Evolutionary conservation across 2,329 filamentous ascomycete species (phyloP), one percentile per base, ranked within the genome.

Genomic region (Ustilaginoidea virens): DNA sequence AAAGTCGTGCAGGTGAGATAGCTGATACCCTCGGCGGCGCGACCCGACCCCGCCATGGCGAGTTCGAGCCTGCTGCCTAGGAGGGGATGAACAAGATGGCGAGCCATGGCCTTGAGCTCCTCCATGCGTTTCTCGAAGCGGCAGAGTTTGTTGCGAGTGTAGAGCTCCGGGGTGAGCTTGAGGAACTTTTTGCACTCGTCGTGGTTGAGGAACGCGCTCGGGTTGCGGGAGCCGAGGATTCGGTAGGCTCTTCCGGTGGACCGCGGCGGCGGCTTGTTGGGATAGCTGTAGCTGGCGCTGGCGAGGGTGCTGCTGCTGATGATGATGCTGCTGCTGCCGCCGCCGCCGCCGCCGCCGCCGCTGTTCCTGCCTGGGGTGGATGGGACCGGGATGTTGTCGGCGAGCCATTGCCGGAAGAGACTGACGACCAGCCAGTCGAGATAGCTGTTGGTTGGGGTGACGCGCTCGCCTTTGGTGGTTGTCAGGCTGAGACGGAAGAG

Each of bases 161-260:
- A 93, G 6, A 87, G 54, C 13, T 90, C 79, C 0, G 82, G 79
- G 8, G 72, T 76, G 14, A 87, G 60, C 49, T 92, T 92, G 29
- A 94, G 65, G 44, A 94, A 94, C 14, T 73, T 72, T 53, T 93
- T 94, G 48, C 87, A 79, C 39, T 93, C 86, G 39, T 93, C 85
- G 48, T 87, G 83, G 2, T 61, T 54, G 5, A 96, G 69, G 46
- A 90, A 94, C 1, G 66, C 61, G 0, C 69, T 58, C 10, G 51
- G 35, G 4, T 59, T 59, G 3, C 68, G 58, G 4, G 69, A 66
- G 18, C 83, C 85, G 7, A 94, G 63, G 2, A 78, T 66, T 23
- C 82, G 72, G 51, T 87, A 93, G 2, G 86, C 70, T 25, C 78
- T 71, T 4, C 83, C 83, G 2, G 72, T 51, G 11, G 69, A 64